Base-by-base conservation (phyloP, 1,284 basidiomycete genomes). In the Leccinum fallax region DNA sequence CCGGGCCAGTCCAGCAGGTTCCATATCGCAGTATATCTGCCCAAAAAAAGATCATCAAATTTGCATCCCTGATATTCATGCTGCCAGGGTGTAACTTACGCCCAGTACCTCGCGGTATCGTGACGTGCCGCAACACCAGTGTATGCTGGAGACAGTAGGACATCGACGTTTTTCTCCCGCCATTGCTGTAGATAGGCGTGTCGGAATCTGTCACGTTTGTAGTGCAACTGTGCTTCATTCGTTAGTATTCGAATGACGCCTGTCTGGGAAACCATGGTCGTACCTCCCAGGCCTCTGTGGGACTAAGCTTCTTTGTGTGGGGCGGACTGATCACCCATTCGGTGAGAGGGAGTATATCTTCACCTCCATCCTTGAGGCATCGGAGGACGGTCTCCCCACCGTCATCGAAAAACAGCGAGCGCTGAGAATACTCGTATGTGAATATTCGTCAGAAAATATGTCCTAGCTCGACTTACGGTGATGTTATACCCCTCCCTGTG, bases 401-500 rank as follows among this genome's bases (percentile, higher is more conserved):
- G 4, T 71, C 70, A n/a, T 67, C 56, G 54, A 69, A 74, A 40
- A 58, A 74, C 24, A 74, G 67, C 15, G 53, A 26, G 15, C 60
- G 63, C 72, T 71, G 26, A 36, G 0, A 16, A 52, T 21, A 6
- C 0, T n/a, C 6, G 48, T 40, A 1, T 15, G 36, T 56, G 15
- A 51, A 38, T 7, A 7, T 5, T 10, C 5, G 24, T 13, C 46
- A 1, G 24, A 40, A 34, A 0, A 4, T 6, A 9, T 7, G 7
- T 11, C 38, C 32, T 2, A 34, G n/a, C 28, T 5, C 2, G 32
- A 67, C 75, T 16, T 57, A 69, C 80, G 55, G 76, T 71, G 54
- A 80, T 68, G 24, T 64, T 65, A 65, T 61, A 74, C 13, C 74
- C 73, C 34, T 76, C 72, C 28, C 71, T 64, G 51, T 81, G 80